Evolutionary conservation across 139 green algal genomes (phyloP).

Genomic region (Micromonas commoda): DNA sequence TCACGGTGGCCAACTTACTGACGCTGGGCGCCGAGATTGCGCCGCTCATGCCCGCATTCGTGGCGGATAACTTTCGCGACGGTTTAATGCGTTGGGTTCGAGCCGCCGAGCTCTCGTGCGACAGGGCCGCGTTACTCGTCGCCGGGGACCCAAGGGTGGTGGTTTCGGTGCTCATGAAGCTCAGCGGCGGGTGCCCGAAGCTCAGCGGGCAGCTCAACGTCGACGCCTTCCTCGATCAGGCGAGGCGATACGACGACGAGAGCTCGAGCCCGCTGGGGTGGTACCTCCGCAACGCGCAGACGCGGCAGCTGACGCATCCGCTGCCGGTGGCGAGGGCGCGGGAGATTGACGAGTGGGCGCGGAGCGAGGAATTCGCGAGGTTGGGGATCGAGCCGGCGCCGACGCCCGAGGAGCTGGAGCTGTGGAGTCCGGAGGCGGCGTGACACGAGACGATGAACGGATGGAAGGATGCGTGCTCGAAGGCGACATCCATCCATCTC

Average conservation of each 20-base stretch:
- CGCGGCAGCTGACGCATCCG: constrained; percentile 39
- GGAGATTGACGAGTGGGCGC: constrained; percentile 41
- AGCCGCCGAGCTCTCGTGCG: constrained; percentile 90
- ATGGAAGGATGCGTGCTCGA: no score
- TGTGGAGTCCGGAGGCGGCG: no score
- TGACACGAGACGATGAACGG: no score
- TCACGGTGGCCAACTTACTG: constrained; percentile 86
- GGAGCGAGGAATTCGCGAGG: constrained; percentile 23
- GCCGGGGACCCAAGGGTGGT: constrained; percentile 63
- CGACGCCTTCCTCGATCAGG: constrained; percentile 86
- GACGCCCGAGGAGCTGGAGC: neutral
- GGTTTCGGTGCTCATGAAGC: constrained; percentile 86
- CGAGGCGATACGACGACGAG: constrained; percentile 43
- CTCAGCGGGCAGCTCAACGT: constrained; percentile 81
- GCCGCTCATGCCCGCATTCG: constrained; percentile 8
- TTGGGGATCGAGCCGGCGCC: neutral
- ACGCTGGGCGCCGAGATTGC: constrained; percentile 60
- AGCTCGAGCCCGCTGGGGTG: constrained; percentile 25
- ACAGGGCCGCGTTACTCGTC: constrained; percentile 86
- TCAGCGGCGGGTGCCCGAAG: constrained; percentile 73
- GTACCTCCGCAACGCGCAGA: constrained; percentile 41
- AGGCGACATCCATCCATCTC: no score
- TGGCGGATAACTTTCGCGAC: constrained; percentile 1
- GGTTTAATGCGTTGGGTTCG: constrained; percentile 47
- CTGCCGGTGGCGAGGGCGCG: constrained; percentile 41